Evolutionary conservation across 495 filamentous ascomycete species (phyloP).

Genomic region (Apiosordaria backusii): DNA sequence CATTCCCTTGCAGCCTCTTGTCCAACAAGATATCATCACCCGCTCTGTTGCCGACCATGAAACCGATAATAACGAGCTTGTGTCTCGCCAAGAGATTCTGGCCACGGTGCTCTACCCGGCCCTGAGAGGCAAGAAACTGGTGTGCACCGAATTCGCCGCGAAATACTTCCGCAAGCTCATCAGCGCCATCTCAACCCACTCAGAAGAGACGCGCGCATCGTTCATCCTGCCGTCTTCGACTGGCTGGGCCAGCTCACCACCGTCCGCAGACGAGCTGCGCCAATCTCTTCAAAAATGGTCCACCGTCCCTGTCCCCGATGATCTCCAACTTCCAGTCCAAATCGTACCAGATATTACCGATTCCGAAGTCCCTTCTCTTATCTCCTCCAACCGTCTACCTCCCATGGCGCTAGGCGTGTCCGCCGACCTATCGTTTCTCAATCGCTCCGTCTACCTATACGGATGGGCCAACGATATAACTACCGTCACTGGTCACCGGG

Average conservation of each 20-base stretch:
- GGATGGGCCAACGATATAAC: constrained; percentile 30
- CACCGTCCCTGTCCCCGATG: constrained; percentile 24
- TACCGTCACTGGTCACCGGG: constrained; percentile 32
- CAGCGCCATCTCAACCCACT: constrained; percentile 35
- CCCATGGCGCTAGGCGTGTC: constrained; percentile 29
- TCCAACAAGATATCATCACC: constrained; percentile 35
- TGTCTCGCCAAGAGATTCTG: constrained; percentile 32
- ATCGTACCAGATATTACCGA: constrained; percentile 29
- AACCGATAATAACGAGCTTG: constrained; percentile 30
- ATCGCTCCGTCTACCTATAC: constrained; percentile 32
- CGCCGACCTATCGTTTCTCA: constrained; percentile 27
- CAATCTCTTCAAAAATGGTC: constrained; percentile 25
- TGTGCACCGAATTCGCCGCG: constrained; percentile 37
- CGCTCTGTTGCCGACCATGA: constrained; percentile 35
- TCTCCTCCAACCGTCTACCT: constrained; percentile 22
- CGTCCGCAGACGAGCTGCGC: constrained; percentile 11
- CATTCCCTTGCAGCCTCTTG: constrained; percentile 25
- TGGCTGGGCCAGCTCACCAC: not conserved
- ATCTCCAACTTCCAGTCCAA: constrained; percentile 28
- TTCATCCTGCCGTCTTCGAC: constrained; percentile 27
- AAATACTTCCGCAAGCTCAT: constrained; percentile 40
- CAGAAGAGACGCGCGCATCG: constrained; percentile 35
- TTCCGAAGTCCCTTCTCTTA: constrained; percentile 15
- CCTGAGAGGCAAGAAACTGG: constrained; percentile 32
- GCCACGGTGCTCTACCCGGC: constrained; percentile 36